Percentiles rank a stretch among this genome's conserved stretches.
Evolutionary conservation across 1,284 basidiomycete species (phyloP).

Genomic region (Ustilago sp.): DNA sequence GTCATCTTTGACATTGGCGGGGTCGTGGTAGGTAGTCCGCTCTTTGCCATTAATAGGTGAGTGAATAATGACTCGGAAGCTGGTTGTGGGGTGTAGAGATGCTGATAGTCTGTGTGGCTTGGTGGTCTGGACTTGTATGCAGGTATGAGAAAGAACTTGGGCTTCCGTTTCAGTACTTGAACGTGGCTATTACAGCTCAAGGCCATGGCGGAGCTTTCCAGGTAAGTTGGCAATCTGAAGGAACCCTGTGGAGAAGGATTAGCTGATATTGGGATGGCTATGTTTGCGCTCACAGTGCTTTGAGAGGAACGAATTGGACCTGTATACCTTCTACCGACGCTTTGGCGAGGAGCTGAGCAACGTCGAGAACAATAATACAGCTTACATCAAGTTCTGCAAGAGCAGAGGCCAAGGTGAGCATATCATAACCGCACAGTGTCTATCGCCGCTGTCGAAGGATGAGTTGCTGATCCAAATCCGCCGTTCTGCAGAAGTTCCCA

Average conservation of each 20-base stretch:
- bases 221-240: constrained; percentile 22
- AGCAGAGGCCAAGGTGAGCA: constrained; percentile 40
- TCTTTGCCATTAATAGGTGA: constrained; percentile 64
- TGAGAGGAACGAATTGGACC: constrained; percentile 65
- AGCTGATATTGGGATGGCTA: not conserved
- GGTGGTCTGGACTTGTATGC: not conserved
- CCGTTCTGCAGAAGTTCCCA: constrained; percentile 56
- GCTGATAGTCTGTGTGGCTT: not conserved
- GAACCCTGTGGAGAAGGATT: not conserved
- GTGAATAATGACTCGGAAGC: not conserved
- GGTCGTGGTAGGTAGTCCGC: constrained; percentile 67
- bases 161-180: constrained; percentile 69
- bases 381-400: constrained; percentile 61
- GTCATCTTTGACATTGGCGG: constrained; percentile 70
- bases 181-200: constrained; percentile 67
- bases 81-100: not conserved
- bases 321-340: constrained; percentile 66
- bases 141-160: constrained; percentile 58
- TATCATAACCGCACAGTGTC: no score
- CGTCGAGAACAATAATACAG: constrained; percentile 53
- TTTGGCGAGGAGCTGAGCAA: constrained; percentile 67
- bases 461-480: not conserved
- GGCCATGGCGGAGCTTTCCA: constrained; percentile 69
- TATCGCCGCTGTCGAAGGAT: not conserved
- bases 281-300: constrained; percentile 39